Conservation (phyloP, 2,329 filamentous ascomycete genomes). For the Sodiomyces alkalinus region DNA sequence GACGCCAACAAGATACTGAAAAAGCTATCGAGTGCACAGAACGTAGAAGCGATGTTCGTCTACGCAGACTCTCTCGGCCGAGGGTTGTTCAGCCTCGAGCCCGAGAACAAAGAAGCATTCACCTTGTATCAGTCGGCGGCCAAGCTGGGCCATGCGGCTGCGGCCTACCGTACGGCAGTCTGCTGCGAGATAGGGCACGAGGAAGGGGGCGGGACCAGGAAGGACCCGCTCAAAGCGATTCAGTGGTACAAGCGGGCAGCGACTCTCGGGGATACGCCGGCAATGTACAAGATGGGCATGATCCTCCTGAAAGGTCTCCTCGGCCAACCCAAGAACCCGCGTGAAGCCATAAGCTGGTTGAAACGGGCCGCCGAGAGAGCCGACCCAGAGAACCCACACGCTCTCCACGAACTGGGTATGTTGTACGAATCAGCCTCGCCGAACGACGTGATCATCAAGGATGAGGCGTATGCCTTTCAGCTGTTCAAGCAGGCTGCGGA, state of each 20-base stretch:
- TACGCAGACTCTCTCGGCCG: conserved; percentile 80
- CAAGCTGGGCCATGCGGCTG: conserved; percentile 71
- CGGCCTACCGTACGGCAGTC: conserved; percentile 87
- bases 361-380: conserved; percentile 84
- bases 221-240: conserved; percentile 83
- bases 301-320: conserved; percentile 85
- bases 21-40: conserved; percentile 60
- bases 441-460: conserved; percentile 61
- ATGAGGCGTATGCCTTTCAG: conserved; percentile 66
- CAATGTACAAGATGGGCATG: conserved; percentile 98
- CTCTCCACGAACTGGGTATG: conserved; percentile 72
- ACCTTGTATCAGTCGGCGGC: conserved; percentile 85
- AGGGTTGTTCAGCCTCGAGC: conserved; percentile 61
- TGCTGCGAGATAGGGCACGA: conserved; percentile 95
- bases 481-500: conserved; percentile 77
- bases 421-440: conserved; percentile 47
- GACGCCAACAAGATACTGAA: conserved; percentile 88
- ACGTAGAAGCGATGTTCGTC: conserved; percentile 84
- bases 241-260: conserved; percentile 97
- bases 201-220: conserved; percentile 82
- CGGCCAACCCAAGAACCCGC: conserved; percentile 68
- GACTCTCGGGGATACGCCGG: conserved; percentile 74
- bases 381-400: conserved; percentile 82
- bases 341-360: conserved; percentile 82
- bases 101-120: conserved; percentile 86